These are phyloP conservation scores for Nephelium lappaceum DNA, from an alignment of 345 rosid species.

Conservation along the genomic window DNA sequence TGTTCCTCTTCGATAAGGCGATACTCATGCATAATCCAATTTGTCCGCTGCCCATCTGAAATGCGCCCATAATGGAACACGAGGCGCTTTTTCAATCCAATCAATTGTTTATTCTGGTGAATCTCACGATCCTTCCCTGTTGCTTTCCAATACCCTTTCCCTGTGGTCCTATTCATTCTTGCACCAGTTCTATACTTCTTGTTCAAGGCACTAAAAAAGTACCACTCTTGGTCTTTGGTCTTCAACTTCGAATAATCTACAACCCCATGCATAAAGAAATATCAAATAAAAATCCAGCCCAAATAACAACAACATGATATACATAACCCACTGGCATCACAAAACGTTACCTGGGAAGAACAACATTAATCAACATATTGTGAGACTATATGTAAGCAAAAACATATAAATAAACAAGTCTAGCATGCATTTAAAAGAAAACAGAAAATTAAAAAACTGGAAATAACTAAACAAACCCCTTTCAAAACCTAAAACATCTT, in stretches of 20 bases:
- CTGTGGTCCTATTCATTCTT: slow-evolving; percentile 62
- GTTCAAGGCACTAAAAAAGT: slow-evolving; percentile 73
- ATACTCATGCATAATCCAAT: slow-evolving; percentile 90
- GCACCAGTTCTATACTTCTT: slow-evolving; percentile 73
- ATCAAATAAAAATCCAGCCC: neutral
- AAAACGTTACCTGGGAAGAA: neutral
- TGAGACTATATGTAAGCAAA: neutral
- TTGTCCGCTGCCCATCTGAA: slow-evolving; percentile 59
- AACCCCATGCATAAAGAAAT: slow-evolving; percentile 20
- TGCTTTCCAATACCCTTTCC: slow-evolving; percentile 69
- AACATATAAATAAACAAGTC: neutral
- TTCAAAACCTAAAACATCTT: slow-evolving; percentile 4
- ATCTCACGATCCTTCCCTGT: slow-evolving; percentile 63
- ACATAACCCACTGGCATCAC: neutral
- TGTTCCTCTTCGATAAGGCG: slow-evolving; percentile 60
- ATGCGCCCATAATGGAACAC: slow-evolving; percentile 67
- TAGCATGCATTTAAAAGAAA: too few species aligned
- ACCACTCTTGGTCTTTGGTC: slow-evolving; percentile 78
- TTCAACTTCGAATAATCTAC: slow-evolving; percentile 57
- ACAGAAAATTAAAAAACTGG: too few species aligned
- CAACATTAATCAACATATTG: neutral
- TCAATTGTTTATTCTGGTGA: slow-evolving; percentile 29
- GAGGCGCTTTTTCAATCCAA: slow-evolving; percentile 68
- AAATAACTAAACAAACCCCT: neutral
- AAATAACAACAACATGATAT: neutral